Percentiles rank a stretch among this genome's conserved stretches.
Evolutionary conservation across 2,329 filamentous ascomycete genomes (phyloP).

Genomic region (Dactylellina drechsleri): DNA sequence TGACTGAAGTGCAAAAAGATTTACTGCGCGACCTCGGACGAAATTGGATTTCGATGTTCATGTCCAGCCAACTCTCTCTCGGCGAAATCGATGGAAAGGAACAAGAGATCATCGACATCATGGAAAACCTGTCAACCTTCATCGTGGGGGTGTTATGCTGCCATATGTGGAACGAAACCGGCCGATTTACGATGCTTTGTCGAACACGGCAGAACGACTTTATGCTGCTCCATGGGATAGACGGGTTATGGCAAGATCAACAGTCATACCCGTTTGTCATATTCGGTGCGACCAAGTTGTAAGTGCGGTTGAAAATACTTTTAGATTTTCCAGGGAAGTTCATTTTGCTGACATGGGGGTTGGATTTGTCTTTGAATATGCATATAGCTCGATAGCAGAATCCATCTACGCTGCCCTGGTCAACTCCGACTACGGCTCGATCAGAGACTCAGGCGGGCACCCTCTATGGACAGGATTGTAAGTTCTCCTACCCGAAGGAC

Average conservation of each 20-base stretch:
- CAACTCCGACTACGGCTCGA: conserved; percentile 52
- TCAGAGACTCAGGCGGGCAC: conserved; percentile 51
- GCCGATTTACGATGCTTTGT: conserved; percentile 53
- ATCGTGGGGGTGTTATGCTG: conserved; percentile 47
- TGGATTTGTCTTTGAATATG: conserved; percentile 2
- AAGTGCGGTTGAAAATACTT: conserved; percentile 1
- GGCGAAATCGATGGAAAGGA: conserved; percentile 44
- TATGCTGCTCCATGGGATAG: conserved; percentile 52
- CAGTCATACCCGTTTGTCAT: conserved; percentile 52
- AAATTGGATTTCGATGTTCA: conserved; percentile 55
- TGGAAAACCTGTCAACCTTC: conserved; percentile 51
- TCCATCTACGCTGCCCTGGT: conserved; percentile 52
- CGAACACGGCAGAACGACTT: conserved; percentile 52
- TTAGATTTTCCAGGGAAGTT: neutral
- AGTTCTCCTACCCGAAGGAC: conserved; percentile 28
- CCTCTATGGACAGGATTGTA: conserved; percentile 54
- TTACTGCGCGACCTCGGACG: conserved; percentile 51
- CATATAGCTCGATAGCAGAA: conserved; percentile 47
- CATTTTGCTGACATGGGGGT: conserved; percentile 22
- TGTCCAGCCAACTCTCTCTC: conserved; percentile 43
- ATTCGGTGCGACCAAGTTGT: conserved; percentile 53
- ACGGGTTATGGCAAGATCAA: conserved; percentile 53
- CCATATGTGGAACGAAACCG: conserved; percentile 54
- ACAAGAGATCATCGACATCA: conserved; percentile 46
- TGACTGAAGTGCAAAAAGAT: conserved; percentile 55